Conservation (phyloP, 768 basidiomycete genomes). For the Filobasidium wieringae region DNA sequence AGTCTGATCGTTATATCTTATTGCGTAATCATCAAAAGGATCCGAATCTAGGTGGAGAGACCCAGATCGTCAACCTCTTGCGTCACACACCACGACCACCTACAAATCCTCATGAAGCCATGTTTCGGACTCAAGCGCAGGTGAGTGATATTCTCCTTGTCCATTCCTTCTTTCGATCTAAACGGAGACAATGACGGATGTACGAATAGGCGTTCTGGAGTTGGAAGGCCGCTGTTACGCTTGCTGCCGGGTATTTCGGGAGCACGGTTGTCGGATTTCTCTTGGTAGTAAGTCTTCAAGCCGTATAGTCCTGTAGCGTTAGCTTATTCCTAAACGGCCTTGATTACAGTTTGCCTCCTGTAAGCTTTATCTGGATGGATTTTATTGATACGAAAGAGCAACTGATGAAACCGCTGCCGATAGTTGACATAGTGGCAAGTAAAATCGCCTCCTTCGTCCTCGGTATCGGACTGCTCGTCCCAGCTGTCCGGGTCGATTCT, state of each 20-base stretch:
- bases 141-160: not conserved
- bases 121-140: constrained; percentile 11
- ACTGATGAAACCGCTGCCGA: not conserved
- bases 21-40: not conserved
- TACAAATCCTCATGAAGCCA: constrained; percentile 13
- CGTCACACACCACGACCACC: constrained; percentile 4
- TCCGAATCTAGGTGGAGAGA: constrained; percentile 16
- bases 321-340: not conserved
- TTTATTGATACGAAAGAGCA: no score
- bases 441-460: constrained; percentile 87
- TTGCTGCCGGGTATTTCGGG: constrained; percentile 34
- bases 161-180: not conserved
- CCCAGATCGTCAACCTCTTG: constrained; percentile 10
- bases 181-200: not conserved
- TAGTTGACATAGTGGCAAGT: constrained; percentile 64
- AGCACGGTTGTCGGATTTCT: constrained; percentile 31
- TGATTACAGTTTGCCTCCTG: constrained; percentile 23
- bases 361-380: constrained; percentile 11
- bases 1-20: not conserved
- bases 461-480: constrained; percentile 72
- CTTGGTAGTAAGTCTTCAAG: constrained; percentile 27
- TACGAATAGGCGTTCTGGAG: constrained; percentile 28
- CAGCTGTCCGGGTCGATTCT: constrained; percentile 72
- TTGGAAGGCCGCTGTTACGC: constrained; percentile 27
- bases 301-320: not conserved